phyloP scores from a whole-genome alignment of 1,284 basidiomycete genomes.

The Termitomyces sp. region DNA sequence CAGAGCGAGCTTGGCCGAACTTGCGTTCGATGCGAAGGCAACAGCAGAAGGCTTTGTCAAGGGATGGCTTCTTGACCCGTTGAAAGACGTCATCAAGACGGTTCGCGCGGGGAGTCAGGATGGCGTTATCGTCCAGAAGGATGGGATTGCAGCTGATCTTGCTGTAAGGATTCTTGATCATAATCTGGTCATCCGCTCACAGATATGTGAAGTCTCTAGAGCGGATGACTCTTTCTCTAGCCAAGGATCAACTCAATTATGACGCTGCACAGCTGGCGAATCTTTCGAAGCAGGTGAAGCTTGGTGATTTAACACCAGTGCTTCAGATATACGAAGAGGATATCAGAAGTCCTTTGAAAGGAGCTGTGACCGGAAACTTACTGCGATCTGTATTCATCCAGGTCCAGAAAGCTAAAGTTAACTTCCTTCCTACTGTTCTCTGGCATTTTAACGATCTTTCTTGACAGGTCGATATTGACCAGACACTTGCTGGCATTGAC shows the following conservation, averaged over 20 bases:
- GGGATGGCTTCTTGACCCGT: constrained; percentile 85
- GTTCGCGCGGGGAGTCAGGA: constrained; percentile 73
- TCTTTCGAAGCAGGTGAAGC: constrained; percentile 63
- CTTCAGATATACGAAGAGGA: constrained; percentile 90
- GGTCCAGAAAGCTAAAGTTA: constrained; percentile 93
- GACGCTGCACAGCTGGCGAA: constrained; percentile 55
- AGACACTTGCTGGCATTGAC: constrained; percentile 84
- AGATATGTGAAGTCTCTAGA: constrained; percentile 67
- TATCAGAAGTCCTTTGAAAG: constrained; percentile 81
- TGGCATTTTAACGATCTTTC: constrained; percentile 1
- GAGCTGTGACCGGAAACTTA: constrained; percentile 78
- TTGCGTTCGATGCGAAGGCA: constrained; percentile 60
- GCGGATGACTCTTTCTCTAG: constrained; percentile 87
- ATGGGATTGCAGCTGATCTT: constrained; percentile 77
- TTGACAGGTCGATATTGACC: constrained; percentile 81
- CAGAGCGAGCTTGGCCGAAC: constrained; percentile 46
- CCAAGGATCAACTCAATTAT: constrained; percentile 73
- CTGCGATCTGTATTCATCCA: constrained; percentile 88
- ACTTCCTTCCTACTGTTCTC: constrained; percentile 11
- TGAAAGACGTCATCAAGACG: constrained; percentile 80
- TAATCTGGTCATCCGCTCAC: neutral
- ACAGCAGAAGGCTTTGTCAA: constrained; percentile 75
- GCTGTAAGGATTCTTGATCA: constrained; percentile 44
- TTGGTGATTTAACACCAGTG: constrained; percentile 86
- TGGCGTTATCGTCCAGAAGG: constrained; percentile 68